Evolutionary conservation across 768 basidiomycete genomes (phyloP).

Genomic region (Cyclocybe aegerita): DNA sequence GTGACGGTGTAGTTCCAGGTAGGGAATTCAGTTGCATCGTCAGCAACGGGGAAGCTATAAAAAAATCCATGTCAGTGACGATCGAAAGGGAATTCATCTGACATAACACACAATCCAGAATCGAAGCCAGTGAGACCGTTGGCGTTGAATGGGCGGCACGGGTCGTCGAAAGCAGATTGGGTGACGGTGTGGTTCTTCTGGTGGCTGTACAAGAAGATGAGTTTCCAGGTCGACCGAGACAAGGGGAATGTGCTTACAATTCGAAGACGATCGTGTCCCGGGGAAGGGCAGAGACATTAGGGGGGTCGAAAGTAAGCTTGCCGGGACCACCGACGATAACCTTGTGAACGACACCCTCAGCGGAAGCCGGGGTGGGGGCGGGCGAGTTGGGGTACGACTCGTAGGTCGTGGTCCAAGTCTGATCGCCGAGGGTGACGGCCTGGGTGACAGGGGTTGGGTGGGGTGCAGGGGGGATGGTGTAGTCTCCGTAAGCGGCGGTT

Average conservation of each 20-base stretch:
- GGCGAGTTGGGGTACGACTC: conserved; percentile 55
- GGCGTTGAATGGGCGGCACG: conserved; percentile 47
- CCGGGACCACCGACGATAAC: conserved; percentile 55
- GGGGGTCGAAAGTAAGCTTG: conserved; percentile 49
- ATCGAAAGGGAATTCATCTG: not conserved
- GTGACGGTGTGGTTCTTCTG: conserved; percentile 70
- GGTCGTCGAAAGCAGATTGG: conserved; percentile 59
- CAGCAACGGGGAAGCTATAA: conserved; percentile 39
- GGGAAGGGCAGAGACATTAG: conserved; percentile 46
- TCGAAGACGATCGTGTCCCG: conserved; percentile 59
- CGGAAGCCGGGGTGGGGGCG: conserved; percentile 49
- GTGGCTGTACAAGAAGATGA: conserved; percentile 34
- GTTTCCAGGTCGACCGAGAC: not conserved
- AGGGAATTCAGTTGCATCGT: conserved; percentile 45
- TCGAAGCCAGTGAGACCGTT: conserved; percentile 48
- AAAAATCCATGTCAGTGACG: not conserved
- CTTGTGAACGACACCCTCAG: conserved; percentile 45
- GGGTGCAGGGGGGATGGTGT: conserved; percentile 53
- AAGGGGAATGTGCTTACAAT: conserved; percentile 40
- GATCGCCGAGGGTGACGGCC: conserved; percentile 40
- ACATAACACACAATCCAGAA: conserved; percentile 51
- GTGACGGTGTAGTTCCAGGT: conserved; percentile 58
- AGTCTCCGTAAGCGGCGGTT: conserved; percentile 51
- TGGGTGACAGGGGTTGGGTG: conserved; percentile 40
- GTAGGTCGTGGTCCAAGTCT: conserved; percentile 59